Conservation (phyloP, 2,329 filamentous ascomycete species). For the Colletotrichum sp. region DNA sequence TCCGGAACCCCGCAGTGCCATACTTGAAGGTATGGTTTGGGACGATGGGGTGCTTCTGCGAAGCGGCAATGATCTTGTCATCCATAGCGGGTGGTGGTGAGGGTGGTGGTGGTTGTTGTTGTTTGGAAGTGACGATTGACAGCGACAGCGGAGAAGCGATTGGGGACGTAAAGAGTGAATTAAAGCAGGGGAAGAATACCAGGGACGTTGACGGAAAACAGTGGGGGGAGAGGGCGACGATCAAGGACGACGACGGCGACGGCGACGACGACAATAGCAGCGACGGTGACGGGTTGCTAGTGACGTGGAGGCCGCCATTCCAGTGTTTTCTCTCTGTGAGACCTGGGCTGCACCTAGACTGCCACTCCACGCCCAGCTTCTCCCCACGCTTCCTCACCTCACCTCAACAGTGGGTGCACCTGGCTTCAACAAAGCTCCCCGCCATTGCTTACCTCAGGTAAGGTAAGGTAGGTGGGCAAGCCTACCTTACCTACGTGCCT, state of each 20-base stretch:
- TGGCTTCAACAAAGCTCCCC: not conserved
- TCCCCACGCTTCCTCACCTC: not conserved
- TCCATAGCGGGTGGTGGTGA: conserved; percentile 48
- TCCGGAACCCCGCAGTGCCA: conserved; percentile 72
- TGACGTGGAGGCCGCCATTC: conserved; percentile 16
- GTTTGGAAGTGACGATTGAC: not conserved
- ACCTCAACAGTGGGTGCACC: not conserved
- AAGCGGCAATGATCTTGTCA: conserved; percentile 62
- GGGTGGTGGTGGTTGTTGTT: not conserved
- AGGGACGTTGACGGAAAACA: conserved; percentile 18
- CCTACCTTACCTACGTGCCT: not conserved
- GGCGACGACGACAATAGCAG: not conserved
- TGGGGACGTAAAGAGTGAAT: not conserved
- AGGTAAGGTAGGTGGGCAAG: not conserved
- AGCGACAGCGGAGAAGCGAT: conserved; percentile 1
- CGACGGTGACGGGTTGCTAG: not conserved
- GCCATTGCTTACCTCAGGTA: not conserved
- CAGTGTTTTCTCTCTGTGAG: conserved; percentile 1
- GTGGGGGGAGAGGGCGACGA: not conserved
- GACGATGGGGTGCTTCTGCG: conserved; percentile 66
- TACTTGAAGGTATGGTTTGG: conserved; percentile 64
- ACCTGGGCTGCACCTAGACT: conserved; percentile 1
- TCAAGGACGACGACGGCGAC: not conserved
- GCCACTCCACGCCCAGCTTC: not conserved
- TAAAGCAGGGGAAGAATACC: not conserved